Conservation (phyloP, 192 early-diverging fungal species). For the Podila epigama region DNA sequence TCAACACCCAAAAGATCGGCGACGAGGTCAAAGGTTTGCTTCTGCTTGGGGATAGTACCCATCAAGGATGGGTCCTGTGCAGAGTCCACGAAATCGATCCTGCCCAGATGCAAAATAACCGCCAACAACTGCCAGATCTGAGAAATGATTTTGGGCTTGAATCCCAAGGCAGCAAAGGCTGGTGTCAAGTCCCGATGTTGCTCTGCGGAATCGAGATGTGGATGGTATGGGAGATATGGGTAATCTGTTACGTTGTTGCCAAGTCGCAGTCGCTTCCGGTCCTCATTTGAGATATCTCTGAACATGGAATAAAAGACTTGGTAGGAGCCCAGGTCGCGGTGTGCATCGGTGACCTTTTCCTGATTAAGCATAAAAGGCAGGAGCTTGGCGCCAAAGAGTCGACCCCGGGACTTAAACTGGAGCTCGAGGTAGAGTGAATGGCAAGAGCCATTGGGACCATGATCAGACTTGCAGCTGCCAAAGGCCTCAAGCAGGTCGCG, state of each 20-base stretch:
- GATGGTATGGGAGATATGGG: slow-evolving; percentile 34
- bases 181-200: slow-evolving; percentile 67
- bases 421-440: slow-evolving; percentile 86
- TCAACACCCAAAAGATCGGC: slow-evolving; percentile 83
- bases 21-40: slow-evolving; percentile 72
- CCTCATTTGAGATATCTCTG: slow-evolving; percentile 68
- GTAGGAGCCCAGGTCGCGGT: slow-evolving; percentile 66
- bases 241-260: slow-evolving; percentile 54
- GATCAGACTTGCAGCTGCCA: slow-evolving; percentile 68
- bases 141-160: slow-evolving; percentile 71
- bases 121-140: slow-evolving; percentile 88
- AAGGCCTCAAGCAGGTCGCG: slow-evolving; percentile 84
- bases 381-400: slow-evolving; percentile 83
- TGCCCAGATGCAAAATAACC: slow-evolving; percentile 90
- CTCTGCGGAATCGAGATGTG: slow-evolving; percentile 56
- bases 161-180: slow-evolving; percentile 67
- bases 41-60: slow-evolving; percentile 77
- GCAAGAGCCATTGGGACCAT: slow-evolving; percentile 73
- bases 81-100: slow-evolving; percentile 79
- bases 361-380: slow-evolving; percentile 75
- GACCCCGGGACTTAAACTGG: slow-evolving; percentile 86
- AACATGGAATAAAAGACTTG: slow-evolving; percentile 88
- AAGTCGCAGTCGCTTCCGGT: slow-evolving; percentile 70
- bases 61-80: slow-evolving; percentile 70
- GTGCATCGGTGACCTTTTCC: slow-evolving; percentile 65